A percentile compares a stretch with the other conserved stretches of the same genome.
Conservation (phyloP, 1,284 basidiomycete species). For the Fomitopsis schrenkii region DNA sequence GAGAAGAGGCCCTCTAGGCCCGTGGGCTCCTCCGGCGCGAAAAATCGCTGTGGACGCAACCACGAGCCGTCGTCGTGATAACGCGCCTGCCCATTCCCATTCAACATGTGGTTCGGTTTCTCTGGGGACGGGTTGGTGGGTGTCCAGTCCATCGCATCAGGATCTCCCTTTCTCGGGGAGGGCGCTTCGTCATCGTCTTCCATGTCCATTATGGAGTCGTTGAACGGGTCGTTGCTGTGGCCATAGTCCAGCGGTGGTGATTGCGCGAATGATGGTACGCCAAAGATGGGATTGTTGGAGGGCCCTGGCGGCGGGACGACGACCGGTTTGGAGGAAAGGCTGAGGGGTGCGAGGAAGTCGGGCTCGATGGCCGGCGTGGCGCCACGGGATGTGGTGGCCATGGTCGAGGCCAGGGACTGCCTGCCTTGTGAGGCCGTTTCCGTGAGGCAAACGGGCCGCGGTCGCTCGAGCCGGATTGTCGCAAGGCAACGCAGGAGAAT, state of each 20-base stretch:
- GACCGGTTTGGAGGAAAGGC: constrained; percentile 61
- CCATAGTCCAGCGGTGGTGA: neutral
- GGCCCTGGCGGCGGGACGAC: constrained; percentile 23
- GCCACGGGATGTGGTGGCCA: constrained; percentile 28
- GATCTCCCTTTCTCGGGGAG: constrained; percentile 28
- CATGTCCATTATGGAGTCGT: constrained; percentile 23
- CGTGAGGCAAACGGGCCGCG: constrained; percentile 63
- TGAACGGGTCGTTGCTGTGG: neutral
- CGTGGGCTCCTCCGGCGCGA: constrained; percentile 71
- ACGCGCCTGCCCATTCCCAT: constrained; percentile 15
- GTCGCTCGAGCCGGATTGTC: constrained; percentile 55
- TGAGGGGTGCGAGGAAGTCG: constrained; percentile 56
- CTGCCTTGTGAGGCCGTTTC: constrained; percentile 34
- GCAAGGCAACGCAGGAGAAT: constrained; percentile 44
- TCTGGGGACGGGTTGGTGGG: constrained; percentile 39
- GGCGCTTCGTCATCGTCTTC: constrained; percentile 22
- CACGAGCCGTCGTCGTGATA: constrained; percentile 37
- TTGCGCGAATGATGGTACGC: constrained; percentile 48
- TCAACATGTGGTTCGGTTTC: constrained; percentile 7
- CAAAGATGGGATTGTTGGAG: constrained; percentile 53
- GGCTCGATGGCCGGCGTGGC: constrained; percentile 34
- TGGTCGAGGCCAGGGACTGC: constrained; percentile 14
- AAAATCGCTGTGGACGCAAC: constrained; percentile 68
- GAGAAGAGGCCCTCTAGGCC: constrained; percentile 74
- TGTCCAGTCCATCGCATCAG: constrained; percentile 68